Percentiles rank a stretch among this genome's conserved stretches.
Conservation (phyloP, 1,284 basidiomycete species). For the Pascua guehoae region DNA sequence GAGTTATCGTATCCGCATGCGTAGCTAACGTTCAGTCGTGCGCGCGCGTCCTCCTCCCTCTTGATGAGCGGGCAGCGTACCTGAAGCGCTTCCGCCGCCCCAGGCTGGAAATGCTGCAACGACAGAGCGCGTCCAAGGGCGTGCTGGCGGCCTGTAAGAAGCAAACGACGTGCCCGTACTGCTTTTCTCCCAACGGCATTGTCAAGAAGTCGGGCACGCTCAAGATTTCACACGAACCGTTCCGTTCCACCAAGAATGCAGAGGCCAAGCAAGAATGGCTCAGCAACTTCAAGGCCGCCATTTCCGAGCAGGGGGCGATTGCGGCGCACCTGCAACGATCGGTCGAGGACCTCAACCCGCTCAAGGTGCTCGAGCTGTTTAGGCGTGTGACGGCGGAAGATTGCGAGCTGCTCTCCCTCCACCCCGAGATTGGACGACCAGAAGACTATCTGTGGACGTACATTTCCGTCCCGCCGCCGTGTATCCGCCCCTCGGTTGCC, state of each 20-base stretch:
- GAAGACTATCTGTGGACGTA: conserved; percentile 99
- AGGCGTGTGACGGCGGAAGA: conserved; percentile 93
- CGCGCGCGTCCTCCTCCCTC: conserved; percentile 86
- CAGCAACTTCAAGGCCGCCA: conserved; percentile 73
- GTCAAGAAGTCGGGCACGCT: conserved; percentile 95
- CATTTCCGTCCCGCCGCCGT: conserved; percentile 95
- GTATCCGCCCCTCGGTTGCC: conserved; percentile 93
- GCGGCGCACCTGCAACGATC: conserved; percentile 82
- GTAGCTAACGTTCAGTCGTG: conserved; percentile 63
- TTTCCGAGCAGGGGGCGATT: conserved; percentile 84
- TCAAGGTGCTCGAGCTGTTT: conserved; percentile 92
- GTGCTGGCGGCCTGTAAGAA: conserved; percentile 88
- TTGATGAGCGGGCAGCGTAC: conserved; percentile 76
- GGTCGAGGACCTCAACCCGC: conserved; percentile 88
- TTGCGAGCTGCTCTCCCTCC: conserved; percentile 87
- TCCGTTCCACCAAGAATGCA: conserved; percentile 87
- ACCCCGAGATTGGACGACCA: conserved; percentile 84
- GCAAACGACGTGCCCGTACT: conserved; percentile 87
- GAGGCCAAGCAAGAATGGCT: conserved; percentile 87
- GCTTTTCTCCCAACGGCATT: conserved; percentile 86
- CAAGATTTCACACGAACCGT: conserved; percentile 98
- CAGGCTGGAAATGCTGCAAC: conserved; percentile 88
- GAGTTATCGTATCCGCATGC: background rate
- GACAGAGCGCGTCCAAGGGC: conserved; percentile 79
- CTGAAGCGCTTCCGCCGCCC: conserved; percentile 86